These are phyloP conservation scores for Solanum chiquidenum DNA, from an alignment of 257 asterid genomes.

Conservation along the genomic window DNA sequence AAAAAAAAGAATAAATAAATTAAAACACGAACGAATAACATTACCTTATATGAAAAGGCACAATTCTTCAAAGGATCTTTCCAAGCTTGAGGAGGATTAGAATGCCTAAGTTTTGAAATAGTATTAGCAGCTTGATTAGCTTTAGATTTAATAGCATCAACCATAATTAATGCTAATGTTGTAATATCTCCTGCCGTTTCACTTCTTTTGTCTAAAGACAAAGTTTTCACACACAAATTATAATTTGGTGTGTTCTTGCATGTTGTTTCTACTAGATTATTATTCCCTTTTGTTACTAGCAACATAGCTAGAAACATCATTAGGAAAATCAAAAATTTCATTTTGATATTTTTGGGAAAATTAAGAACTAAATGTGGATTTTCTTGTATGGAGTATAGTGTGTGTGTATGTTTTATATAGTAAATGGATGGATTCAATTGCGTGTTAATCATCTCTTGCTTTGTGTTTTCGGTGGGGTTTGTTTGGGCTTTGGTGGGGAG, in stretches of 20 bases:
- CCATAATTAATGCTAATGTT: conserved; percentile 12
- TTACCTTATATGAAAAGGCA: neutral
- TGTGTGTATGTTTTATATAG: neutral
- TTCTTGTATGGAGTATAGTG: neutral
- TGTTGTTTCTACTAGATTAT: conserved; percentile 23
- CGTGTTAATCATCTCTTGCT: neutral
- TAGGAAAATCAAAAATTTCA: neutral
- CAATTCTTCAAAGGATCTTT: neutral
- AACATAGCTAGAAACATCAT: neutral
- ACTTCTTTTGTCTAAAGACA: conserved; percentile 20
- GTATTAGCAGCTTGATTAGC: neutral
- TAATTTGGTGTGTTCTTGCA: conserved; percentile 51
- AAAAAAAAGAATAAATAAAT: no score
- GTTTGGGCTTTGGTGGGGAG: neutral
- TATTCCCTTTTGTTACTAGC: neutral
- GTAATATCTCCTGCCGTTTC: conserved; percentile 8
- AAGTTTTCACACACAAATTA: conserved; percentile 38
- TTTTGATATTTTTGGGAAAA: neutral
- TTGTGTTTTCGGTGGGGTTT: neutral
- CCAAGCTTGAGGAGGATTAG: neutral
- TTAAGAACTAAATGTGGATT: neutral
- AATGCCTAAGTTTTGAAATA: neutral
- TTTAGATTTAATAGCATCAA: conserved; percentile 7
- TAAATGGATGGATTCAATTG: neutral
- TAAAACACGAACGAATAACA: neutral